Percentiles rank a stretch among this genome's conserved stretches.
Evolutionary conservation across 768 basidiomycete species (phyloP).

Genomic region (Xerocomellus chrysenteron): DNA sequence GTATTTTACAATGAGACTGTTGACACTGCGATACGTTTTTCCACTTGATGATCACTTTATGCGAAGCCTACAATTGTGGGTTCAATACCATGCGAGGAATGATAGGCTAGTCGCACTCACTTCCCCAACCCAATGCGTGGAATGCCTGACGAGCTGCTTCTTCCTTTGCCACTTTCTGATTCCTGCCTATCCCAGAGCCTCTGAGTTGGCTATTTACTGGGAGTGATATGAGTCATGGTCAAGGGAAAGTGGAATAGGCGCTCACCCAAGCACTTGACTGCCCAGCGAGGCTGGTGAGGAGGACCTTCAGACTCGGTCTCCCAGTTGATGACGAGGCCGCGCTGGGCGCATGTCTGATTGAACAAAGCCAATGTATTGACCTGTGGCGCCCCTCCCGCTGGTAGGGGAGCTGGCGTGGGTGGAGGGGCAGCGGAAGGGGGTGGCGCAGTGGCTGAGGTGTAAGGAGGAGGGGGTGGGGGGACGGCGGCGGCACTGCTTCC

Average conservation of each 20-base stretch:
- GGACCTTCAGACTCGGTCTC: conserved; percentile 47
- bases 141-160: conserved; percentile 63
- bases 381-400: conserved; percentile 21
- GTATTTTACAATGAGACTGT: not conserved
- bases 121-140: conserved; percentile 52
- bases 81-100: not conserved
- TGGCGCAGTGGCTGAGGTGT: conserved; percentile 18
- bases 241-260: conserved; percentile 1
- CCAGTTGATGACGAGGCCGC: conserved; percentile 45
- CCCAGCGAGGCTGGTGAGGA: conserved; percentile 57
- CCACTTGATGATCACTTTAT: not conserved
- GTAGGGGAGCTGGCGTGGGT: conserved; percentile 18
- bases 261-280: conserved; percentile 53
- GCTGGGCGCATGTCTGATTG: conserved; percentile 54
- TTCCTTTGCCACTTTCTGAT: conserved; percentile 66
- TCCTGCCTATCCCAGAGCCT: conserved; percentile 54
- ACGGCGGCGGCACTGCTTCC: conserved; percentile 11
- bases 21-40: not conserved
- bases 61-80: conserved; percentile 12
- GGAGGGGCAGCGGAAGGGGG: conserved; percentile 21
- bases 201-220: conserved; percentile 51
- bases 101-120: conserved; percentile 11
- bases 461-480: conserved; percentile 22
- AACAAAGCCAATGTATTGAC: conserved; percentile 46
- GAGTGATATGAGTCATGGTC: not conserved